Evolutionary conservation across 768 basidiomycete species (phyloP), one percentile per base, ranked within the genome.

Genomic region (Sutorius australiensis): DNA sequence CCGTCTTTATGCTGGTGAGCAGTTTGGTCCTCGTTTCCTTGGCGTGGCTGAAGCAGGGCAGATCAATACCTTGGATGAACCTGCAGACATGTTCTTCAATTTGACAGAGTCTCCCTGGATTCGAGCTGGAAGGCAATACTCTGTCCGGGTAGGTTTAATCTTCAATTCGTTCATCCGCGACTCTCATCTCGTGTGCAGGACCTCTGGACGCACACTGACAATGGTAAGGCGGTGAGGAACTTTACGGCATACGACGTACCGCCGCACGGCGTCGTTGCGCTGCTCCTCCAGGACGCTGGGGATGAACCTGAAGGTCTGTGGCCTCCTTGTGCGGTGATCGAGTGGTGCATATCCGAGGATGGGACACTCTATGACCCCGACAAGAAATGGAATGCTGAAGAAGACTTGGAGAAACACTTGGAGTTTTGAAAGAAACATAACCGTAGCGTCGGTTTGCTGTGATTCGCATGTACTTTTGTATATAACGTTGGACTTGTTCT

Each of bases 81-180:
- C 81, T 4, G 74, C 80, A 4, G 74, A 76, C 53, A 73, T 86
- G 79, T 77, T 71, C 63, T 86, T 86, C 69, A 82, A 74, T 53
- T 66, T 87, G 48, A 82, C 82, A 5, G 83, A 87, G 60, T 86
- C 84, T 3, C 83, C 85, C 1, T 87, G 83, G 83, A 80, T 85
- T 55, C 77, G 82, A 46, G 83, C 83, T 4, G 85, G 84, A 40
- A 72, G 81, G 42, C 79, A 83, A 61, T 86, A 87, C 61, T 62
- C 75, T n/a, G 80, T 87, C 51, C 74, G 84, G 54, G 84, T 86
- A 59, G 48, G 82, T 44, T 14, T n/a, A 13, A 19, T 17, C 3
- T 28, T 30, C 5, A 10, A 12, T 28, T 4, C 16, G 32, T 55
- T 46, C 34, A 2, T 36, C 36, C 1, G 19, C 13, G 13, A 19